These are phyloP conservation scores for Phaseolus coccineus DNA, from an alignment of 331 rosid genomes.

Conservation along the genomic window DNA sequence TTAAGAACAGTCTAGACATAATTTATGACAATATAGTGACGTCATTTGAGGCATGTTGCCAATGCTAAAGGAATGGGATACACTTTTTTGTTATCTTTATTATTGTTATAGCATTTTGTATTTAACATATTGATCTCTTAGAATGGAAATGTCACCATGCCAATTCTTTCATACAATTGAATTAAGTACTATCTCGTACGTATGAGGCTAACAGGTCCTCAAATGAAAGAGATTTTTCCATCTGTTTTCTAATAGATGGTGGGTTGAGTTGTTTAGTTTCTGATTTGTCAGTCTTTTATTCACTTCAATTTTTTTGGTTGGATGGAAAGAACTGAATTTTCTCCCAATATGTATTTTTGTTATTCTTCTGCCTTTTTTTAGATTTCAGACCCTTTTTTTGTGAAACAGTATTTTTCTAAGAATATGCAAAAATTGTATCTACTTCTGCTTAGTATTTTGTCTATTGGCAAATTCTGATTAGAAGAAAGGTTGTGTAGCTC, in stretches of 20 bases:
- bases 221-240: background rate
- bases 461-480: background rate
- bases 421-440: slow-evolving; percentile 2
- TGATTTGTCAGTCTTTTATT: slow-evolving; percentile 7
- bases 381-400: background rate
- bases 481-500: background rate
- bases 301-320: background rate
- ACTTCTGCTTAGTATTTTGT: background rate
- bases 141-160: slow-evolving; percentile 8
- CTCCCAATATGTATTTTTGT: background rate
- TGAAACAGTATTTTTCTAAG: background rate
- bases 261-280: slow-evolving; percentile 16
- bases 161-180: slow-evolving; percentile 13
- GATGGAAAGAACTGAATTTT: background rate
- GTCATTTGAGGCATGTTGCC: background rate
- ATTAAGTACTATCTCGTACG: background rate
- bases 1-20: background rate
- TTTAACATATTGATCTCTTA: slow-evolving; percentile 9
- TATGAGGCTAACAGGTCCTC: background rate
- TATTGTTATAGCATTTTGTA: background rate
- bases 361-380: background rate
- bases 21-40: background rate
- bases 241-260: slow-evolving; percentile 8
- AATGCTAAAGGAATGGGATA: background rate
- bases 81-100: background rate